Base-by-base conservation (phyloP, 139 green algal genomes). In the Microglena sp. region DNA sequence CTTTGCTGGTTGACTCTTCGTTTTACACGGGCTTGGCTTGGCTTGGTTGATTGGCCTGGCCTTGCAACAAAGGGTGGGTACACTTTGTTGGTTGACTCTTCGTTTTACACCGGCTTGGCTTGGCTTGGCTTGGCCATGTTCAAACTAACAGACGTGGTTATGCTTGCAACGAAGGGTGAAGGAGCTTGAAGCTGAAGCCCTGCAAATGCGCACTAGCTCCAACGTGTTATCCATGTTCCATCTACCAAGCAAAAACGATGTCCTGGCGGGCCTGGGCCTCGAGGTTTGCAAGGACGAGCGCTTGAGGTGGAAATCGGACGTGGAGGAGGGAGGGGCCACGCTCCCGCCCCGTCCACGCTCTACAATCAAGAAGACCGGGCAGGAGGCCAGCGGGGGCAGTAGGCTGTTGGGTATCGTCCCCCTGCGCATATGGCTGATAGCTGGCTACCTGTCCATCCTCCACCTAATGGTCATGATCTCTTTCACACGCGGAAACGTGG, bases 241-340 rank as follows among this genome's bases (percentile, higher is more conserved):
- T 11, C 40, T 50, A 15, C 40, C 40, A 11, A 24, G 11, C 40
- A 50, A 50, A 15, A 15, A 50, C 11, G 40, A 50, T 50, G 40
- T 50, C 11, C 40, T 50, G 40, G 40, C 40, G 15, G 71, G 71
- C 7, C 65, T 77, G 32, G 71, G 71, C 45, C 53, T 77, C 53
- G 66, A 77, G 36, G 26, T 72, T 32, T 68, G 64, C 59, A 72
- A 77, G 59, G 64, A 72, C 26, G 66, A 70, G 66, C 66, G 66
- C 29, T 45, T 78, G 33, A 66, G 62, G 4, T 73, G 71, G 71
- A 78, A 70, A 45, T 44, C 24, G 32, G 56, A 55, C 44, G 5
- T 15, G 6, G 66, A 78, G 33, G 44, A 71, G 61, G 66, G 73
- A 53, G 21, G 61, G 26, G 32, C 27, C 5, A 18, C 43, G 31